Percentiles rank a stretch among this genome's conserved stretches.
These are phyloP conservation scores for Lactifluus pinguis DNA, from an alignment of 768 basidiomycete genomes.

Conservation along the genomic window DNA sequence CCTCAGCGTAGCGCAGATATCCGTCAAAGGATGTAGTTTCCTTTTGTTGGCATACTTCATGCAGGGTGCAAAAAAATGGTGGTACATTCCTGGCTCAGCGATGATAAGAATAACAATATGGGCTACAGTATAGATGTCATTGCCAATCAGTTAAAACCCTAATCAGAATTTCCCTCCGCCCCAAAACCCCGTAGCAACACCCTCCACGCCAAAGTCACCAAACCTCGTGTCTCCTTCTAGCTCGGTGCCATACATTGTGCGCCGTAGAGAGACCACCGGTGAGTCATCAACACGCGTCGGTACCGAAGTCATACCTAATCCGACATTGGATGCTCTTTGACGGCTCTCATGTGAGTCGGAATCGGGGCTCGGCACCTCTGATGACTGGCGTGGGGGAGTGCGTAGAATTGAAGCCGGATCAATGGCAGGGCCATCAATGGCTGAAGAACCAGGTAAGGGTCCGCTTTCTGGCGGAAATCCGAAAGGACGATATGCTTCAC, in stretches of 20 bases:
- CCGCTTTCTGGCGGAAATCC: constrained; percentile 13
- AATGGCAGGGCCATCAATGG: constrained; percentile 7
- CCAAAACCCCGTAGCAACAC: constrained; percentile 70
- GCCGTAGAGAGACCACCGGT: constrained; percentile 41
- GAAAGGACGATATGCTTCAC: constrained; percentile 15
- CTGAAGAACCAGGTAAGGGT: constrained; percentile 4
- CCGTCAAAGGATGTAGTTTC: not conserved
- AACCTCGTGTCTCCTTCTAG: constrained; percentile 75
- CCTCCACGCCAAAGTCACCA: constrained; percentile 75
- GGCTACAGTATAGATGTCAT: not conserved
- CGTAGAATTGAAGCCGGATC: constrained; percentile 14
- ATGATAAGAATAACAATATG: constrained; percentile 16
- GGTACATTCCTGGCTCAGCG: constrained; percentile 4
- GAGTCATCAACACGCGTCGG: constrained; percentile 34
- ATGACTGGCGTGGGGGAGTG: constrained; percentile 14
- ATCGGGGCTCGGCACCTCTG: constrained; percentile 4
- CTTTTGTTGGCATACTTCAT: not conserved
- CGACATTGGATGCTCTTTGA: constrained; percentile 27
- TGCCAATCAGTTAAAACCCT: not conserved
- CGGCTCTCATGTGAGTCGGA: constrained; percentile 2
- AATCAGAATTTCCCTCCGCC: constrained; percentile 37
- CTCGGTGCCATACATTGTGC: constrained; percentile 82
- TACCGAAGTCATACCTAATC: constrained; percentile 34
- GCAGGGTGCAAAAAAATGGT: not conserved
- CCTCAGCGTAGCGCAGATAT: not conserved